These are phyloP conservation scores for Colletotrichum musae DNA, from an alignment of 2,329 filamentous ascomycete species.

Conservation along the genomic window DNA sequence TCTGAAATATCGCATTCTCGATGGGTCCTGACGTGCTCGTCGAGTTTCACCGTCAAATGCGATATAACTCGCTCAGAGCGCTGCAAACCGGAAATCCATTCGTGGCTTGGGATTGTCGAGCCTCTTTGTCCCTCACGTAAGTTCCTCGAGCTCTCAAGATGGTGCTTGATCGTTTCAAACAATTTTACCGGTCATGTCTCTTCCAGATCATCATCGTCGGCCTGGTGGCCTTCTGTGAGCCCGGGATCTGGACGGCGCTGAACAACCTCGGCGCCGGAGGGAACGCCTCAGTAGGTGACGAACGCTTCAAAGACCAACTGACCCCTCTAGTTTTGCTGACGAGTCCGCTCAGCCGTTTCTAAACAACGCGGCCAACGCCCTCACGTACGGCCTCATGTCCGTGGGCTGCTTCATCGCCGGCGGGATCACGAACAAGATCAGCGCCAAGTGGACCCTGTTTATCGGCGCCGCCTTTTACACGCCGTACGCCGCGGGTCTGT, in stretches of 20 bases:
- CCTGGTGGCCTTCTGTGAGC: slow-evolving; percentile 43
- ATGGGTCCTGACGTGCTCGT: slow-evolving; percentile 36
- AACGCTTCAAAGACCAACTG: no score
- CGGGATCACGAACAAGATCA: slow-evolving; percentile 35
- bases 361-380: slow-evolving; percentile 33
- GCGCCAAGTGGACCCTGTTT: slow-evolving; percentile 53
- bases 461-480: slow-evolving; percentile 60
- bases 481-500: slow-evolving; percentile 58
- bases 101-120: not conserved
- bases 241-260: slow-evolving; percentile 44
- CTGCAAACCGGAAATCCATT: not conserved
- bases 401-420: slow-evolving; percentile 36
- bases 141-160: not conserved
- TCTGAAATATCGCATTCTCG: slow-evolving; percentile 21
- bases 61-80: not conserved
- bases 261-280: slow-evolving; percentile 45
- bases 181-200: slow-evolving; percentile 29
- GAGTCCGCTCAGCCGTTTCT: not conserved
- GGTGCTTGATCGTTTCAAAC: not conserved
- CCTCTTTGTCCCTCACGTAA: not conserved
- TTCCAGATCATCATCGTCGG: slow-evolving; percentile 38
- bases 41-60: not conserved
- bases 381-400: slow-evolving; percentile 37
- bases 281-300: slow-evolving; percentile 19
- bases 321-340: not conserved